These are phyloP conservation scores for Fraxinus nigra DNA, from an alignment of 305 asterid species.

Conservation along the genomic window DNA sequence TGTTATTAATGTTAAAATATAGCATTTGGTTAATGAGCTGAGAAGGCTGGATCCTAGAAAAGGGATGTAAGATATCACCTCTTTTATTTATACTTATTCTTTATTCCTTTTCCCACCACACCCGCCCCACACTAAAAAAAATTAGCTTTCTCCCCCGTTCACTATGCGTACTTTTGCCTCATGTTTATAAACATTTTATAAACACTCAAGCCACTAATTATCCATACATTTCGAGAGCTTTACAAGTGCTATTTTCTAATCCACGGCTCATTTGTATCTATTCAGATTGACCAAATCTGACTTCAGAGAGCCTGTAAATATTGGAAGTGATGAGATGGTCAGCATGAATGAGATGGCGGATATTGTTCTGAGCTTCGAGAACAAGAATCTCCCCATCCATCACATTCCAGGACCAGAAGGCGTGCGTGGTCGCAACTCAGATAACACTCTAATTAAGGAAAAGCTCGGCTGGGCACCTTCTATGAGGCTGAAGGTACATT, in stretches of 20 bases:
- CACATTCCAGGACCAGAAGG: constrained; percentile 97
- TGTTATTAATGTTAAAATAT: neutral
- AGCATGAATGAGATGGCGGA: constrained; percentile 99
- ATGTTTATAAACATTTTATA: too few species aligned
- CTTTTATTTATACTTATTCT: neutral
- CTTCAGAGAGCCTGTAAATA: constrained; percentile 86
- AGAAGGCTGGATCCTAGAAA: neutral
- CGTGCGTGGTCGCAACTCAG: constrained; percentile 90
- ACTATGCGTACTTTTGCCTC: too few species aligned
- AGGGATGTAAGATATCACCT: neutral
- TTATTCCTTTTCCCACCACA: neutral
- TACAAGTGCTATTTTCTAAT: too few species aligned
- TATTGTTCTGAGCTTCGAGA: constrained; percentile 77
- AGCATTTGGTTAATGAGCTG: neutral
- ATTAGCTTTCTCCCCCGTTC: neutral
- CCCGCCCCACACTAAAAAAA: neutral
- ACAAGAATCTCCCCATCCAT: constrained; percentile 75
- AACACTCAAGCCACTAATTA: too few species aligned
- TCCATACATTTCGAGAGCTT: too few species aligned
- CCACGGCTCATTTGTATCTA: too few species aligned
- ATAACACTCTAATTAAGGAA: constrained; percentile 85
- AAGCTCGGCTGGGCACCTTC: constrained; percentile 99
- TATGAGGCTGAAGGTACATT: constrained; percentile 73
- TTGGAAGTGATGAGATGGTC: constrained; percentile 94
- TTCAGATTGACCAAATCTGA: constrained; percentile 77